Base-by-base conservation (phyloP, 1,139 yeast genomes). In the Meyerozyma elateridarum region DNA sequence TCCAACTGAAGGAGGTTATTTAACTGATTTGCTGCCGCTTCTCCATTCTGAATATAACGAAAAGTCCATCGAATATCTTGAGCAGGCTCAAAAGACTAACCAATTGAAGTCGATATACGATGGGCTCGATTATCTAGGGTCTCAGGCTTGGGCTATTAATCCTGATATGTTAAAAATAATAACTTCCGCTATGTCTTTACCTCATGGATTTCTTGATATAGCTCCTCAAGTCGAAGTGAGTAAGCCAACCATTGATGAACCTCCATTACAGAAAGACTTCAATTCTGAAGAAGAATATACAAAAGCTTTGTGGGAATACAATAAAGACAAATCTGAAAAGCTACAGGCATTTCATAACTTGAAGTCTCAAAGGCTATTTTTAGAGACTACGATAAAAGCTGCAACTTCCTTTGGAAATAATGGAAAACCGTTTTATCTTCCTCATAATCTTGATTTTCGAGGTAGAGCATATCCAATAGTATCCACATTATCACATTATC, bases 391-490 rank as follows among this genome's bases (percentile, higher is more conserved):
- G 1, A 42, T 37, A n/a, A 22, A 35, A 20, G 35, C 61, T 5
- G 60, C 62, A 3, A 50, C 52, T 14, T 50, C 64, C 0, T 55
- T 53, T 29, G 52, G 48, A 9, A 39, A 40, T 13, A 59, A 58
- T 39, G 71, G 70, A 6, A 69, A 64, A 26, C 45, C 56, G 19
- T 38, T 68, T n/a, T 68, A 53, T 40, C 50, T 62, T 24, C 71
- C 72, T 3, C 70, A 66, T 38, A 43, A 49, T 6, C 27, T 24
- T 15, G 27, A 24, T 5, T 24, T 24, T 12, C 27, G 27, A 7
- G 15, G 73, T 4, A 43, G 74, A 20, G 60, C 61, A 2, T 68
- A 68, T 39, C 67, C 73, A 0, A 48, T 56, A 49, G 63, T 54
- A 0, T 63, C 71, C 1, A 32, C 51, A 9, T 41, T 68, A 26